A percentile compares a stretch with the other conserved stretches of the same genome.
Evolutionary conservation across 2,329 filamentous ascomycete genomes (phyloP).

Genomic region (Beauveria sp.): DNA sequence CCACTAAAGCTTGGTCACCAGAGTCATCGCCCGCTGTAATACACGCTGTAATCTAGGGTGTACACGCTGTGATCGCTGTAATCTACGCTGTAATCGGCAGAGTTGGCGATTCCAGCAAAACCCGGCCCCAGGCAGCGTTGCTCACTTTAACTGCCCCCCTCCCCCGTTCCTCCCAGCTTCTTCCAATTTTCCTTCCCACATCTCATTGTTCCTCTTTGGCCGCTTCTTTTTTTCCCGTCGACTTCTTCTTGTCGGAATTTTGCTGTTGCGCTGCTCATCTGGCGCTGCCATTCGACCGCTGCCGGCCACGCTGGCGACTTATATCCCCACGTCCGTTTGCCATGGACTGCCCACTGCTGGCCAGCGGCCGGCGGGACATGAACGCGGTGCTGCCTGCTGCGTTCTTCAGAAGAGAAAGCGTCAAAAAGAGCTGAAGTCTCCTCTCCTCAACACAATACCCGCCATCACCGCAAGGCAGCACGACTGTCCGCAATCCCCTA

Average conservation of each 20-base stretch:
- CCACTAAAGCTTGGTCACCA: neutral
- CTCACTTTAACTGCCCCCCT: conserved; percentile 10
- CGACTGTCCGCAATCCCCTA: neutral
- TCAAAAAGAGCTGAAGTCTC: neutral
- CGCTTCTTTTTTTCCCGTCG: neutral
- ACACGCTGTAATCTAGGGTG: too few relatives aligned
- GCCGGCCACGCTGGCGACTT: neutral
- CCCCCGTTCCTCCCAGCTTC: conserved; percentile 9
- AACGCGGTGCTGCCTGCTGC: neutral
- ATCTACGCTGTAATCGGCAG: neutral
- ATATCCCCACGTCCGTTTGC: conserved; percentile 6
- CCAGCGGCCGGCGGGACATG: neutral
- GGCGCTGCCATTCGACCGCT: neutral
- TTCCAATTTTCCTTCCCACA: conserved; percentile 7
- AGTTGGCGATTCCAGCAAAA: neutral
- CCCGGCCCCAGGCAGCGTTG: neutral
- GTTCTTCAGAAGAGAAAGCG: neutral
- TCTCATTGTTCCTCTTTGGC: neutral
- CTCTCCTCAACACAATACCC: neutral
- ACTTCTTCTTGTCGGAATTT: neutral
- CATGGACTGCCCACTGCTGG: neutral
- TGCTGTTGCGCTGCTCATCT: neutral
- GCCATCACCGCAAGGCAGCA: neutral
- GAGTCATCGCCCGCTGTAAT: too few relatives aligned
- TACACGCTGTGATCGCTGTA: too few relatives aligned